Conservation (phyloP, 768 basidiomycete genomes). For the Boletus huronensis region DNA sequence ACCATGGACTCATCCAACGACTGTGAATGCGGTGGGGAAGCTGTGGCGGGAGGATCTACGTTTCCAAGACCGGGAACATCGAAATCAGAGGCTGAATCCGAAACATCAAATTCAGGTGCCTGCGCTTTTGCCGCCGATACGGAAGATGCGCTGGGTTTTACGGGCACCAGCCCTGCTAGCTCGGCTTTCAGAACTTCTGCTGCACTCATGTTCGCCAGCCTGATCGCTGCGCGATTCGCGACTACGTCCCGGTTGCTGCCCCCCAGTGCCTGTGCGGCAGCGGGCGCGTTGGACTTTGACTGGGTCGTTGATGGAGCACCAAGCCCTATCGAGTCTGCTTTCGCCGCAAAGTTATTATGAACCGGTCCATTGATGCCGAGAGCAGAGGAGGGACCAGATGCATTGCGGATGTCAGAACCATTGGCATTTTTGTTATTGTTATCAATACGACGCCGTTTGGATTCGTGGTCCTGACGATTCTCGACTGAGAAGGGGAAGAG, state of each 20-base stretch:
- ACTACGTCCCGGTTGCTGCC: conserved; percentile 91
- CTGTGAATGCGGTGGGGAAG: conserved; percentile 10
- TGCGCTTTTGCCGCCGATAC: conserved; percentile 34
- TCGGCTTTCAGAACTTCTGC: conserved; percentile 93
- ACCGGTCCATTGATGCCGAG: conserved; percentile 27
- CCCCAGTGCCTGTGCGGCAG: conserved; percentile 69
- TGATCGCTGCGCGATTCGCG: conserved; percentile 82
- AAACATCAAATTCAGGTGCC: conserved; percentile 19
- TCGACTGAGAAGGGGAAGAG: conserved; percentile 62
- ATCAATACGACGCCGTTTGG: conserved; percentile 81
- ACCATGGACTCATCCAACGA: conserved; percentile 20
- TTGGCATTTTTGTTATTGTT: conserved; percentile 36
- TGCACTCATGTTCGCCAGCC: conserved; percentile 96
- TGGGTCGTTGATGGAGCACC: conserved; percentile 60
- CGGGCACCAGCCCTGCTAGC: conserved; percentile 53
- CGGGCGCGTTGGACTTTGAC: conserved; percentile 53
- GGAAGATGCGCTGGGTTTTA: conserved; percentile 35
- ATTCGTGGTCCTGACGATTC: conserved; percentile 88
- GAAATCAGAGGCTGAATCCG: conserved; percentile 32
- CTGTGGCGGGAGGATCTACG: conserved; percentile 18
- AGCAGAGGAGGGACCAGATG: conserved; percentile 29
- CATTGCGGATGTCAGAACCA: conserved; percentile 37
- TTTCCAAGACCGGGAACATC: conserved; percentile 35
- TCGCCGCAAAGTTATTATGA: conserved; percentile 67
- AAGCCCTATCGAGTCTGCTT: conserved; percentile 73